Base-by-base conservation (phyloP, 495 filamentous ascomycete genomes). In the Tirmania nivea region DNA sequence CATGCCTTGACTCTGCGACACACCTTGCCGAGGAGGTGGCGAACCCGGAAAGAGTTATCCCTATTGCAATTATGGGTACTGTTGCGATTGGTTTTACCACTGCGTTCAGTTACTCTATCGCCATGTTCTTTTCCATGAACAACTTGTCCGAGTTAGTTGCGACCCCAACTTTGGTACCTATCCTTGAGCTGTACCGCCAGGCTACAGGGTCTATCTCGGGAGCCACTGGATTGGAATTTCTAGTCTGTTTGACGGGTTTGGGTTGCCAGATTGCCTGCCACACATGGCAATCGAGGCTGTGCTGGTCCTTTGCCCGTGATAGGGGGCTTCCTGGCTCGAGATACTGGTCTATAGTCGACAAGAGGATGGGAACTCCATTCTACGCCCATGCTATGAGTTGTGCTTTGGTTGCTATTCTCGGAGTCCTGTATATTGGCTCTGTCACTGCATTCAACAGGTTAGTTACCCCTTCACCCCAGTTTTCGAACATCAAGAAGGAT, bases 21-120 rank as follows among this genome's bases (percentile, higher is more conserved):
- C 78, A 81, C 60, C 65, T 81, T n/a, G 75, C 78, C 3, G 78
- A 81, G 60, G 78, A 80, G 62, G 70, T 79, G 9, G 70, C 72
- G 9, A 59, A 61, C 3, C 72, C 72, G 1, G 69, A 71, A 52
- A 59, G 63, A 35, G 69, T 69, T 54, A 67, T 74, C 17, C 72
- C 71, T 7, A 71, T 70, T 19, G 76, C 76, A 34, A 78, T 80
- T 50, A 71, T 79, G 68, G 69, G 71, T 8, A 78, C 74, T 9
- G 70, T 79, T 16, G 73, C 61, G 16, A 78, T 81, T 51, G 76
- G 76, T 14, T 77, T 79, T 60, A 57, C 69, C 5, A 80, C 77
- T 1, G 65, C 71, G 19, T 79, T 71, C 68, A 68, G 71, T 58
- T 79, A 69, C 59, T 68, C 69, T 54, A 68, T 79, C 54, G 57